Percentiles rank a stretch among this genome's conserved stretches.
These are phyloP conservation scores for Corymbia citriodora DNA, from an alignment of 441 rosid species.

Conservation along the genomic window DNA sequence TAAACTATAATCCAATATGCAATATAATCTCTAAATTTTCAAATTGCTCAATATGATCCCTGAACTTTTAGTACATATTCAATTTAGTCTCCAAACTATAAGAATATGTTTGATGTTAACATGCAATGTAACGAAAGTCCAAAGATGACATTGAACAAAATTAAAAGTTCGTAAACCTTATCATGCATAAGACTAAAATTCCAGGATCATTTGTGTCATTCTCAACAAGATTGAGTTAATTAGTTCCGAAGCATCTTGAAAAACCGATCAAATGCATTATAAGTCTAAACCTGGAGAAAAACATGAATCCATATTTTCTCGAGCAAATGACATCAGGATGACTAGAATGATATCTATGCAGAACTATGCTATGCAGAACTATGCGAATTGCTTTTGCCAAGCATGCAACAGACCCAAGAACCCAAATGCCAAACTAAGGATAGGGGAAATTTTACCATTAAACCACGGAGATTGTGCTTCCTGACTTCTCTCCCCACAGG, in stretches of 20 bases:
- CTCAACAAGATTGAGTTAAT: not conserved
- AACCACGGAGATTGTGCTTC: not conserved
- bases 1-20: no score
- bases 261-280: not conserved
- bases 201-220: not conserved
- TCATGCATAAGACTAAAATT: no score
- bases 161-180: no score
- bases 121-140: no score
- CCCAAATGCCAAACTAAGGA: not conserved
- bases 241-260: not conserved
- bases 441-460: not conserved
- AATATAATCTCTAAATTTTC: no score
- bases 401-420: not conserved
- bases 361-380: not conserved
- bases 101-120: no score
- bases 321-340: not conserved
- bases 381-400: not conserved
- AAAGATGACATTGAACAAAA: no score
- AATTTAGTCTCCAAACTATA: no score
- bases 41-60: no score
- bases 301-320: not conserved
- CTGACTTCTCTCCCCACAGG: not conserved
- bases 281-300: not conserved
- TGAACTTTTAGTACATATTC: no score
- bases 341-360: not conserved